phyloP scores from a whole-genome alignment of 257 asterid genomes.

The Osmanthus fragrans region DNA sequence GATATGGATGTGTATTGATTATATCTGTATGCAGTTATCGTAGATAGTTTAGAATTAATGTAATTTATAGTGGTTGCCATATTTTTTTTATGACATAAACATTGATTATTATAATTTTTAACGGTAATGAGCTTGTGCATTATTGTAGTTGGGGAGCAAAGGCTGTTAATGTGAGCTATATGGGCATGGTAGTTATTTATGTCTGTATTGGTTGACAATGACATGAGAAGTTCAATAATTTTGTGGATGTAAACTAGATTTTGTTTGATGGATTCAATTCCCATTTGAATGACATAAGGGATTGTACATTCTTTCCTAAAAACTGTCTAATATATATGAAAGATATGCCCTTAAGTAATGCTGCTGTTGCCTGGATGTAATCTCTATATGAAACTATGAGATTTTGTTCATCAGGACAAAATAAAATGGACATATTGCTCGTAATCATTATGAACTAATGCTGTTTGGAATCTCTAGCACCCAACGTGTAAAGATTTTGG shows the following conservation, averaged over 20 bases:
- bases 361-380: neutral
- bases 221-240: neutral
- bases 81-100: neutral
- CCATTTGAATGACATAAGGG: neutral
- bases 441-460: neutral
- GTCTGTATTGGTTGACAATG: neutral
- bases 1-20: neutral
- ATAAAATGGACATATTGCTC: neutral
- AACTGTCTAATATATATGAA: neutral
- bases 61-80: neutral
- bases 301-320: neutral
- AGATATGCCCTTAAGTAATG: neutral
- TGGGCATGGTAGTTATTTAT: neutral
- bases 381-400: neutral
- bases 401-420: neutral
- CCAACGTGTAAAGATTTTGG: neutral
- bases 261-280: neutral
- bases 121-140: neutral
- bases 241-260: neutral
- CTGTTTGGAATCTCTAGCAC: neutral
- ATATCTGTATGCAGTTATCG: neutral
- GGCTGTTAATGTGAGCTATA: neutral
- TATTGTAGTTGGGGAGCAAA: neutral
- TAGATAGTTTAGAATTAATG: neutral
- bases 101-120: neutral